Base-by-base conservation (phyloP, 2,329 filamentous ascomycete species). In the Fusarium sacchari region DNA sequence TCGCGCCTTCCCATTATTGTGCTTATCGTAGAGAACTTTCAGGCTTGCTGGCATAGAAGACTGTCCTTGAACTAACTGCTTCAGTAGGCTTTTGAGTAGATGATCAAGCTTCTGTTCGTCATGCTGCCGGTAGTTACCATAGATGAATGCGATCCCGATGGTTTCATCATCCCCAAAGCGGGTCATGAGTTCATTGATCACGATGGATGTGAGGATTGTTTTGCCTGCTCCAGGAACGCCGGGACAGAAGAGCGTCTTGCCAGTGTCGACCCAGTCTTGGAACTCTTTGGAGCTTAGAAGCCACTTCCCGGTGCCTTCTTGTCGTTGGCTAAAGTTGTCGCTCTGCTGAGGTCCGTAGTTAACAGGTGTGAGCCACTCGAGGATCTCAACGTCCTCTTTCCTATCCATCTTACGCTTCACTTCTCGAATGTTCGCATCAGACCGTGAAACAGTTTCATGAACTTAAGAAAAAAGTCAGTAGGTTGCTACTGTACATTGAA, bases 251-350 rank as follows among this genome's bases (percentile, higher is more conserved):
- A 47, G 6, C 0, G 44, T 47, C 13, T 28, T 15, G 0, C 6
- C 13, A 8, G 0, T 47, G 0, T 22, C 18, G 9, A 47, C 3
- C 44, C 44, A 47, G 0, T 28, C 9, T 28, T 22, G 20, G 0
- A 47, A 30, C 4, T 30, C 26, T 4, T 8, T 30, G 9, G 13
- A 28, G 0, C 0, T 28, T 0, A 47, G 26, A 28, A 47, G 13
- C 44, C 44, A 47, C 9, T 30, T 0, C 0, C 44, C 6, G 3
- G 44, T 47, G 8, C 44, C 44, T 47, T 47, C 3, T 47, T 28
- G 26, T 30, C 26, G 13, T 22, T 47, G 44, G 6, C 20, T 28
- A 0, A 47, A 15, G 4, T 1, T 22, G 20, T 47, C 26, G 2
- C 44, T 47, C 0, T 47, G 44, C 3, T 22, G 44, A 1, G 26